Evolutionary conservation across 1,284 basidiomycete species (phyloP).

Genomic region (Testicularia cyperi): DNA sequence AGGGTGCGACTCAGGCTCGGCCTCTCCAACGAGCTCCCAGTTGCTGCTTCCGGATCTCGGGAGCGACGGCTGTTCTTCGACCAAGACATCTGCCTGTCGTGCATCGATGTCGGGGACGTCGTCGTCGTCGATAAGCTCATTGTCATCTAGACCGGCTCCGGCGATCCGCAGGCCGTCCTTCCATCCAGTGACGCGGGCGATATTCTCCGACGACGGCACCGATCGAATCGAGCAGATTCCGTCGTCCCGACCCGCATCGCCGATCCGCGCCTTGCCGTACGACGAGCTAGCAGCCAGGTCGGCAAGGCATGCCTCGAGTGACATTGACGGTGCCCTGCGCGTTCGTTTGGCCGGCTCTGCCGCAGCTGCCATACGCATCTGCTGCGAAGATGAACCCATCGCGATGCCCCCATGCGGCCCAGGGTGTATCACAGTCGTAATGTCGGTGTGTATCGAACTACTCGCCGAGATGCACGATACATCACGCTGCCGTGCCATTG

Average conservation of each 20-base stretch:
- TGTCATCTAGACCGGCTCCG: slow-evolving; percentile 15
- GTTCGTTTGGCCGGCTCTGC: slow-evolving; percentile 13
- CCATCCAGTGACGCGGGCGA: slow-evolving; percentile 30
- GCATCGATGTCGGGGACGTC: background rate
- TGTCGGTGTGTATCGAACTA: slow-evolving; percentile 35
- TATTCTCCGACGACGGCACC: slow-evolving; percentile 25
- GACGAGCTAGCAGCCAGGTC: slow-evolving; percentile 25
- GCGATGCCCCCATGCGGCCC: background rate
- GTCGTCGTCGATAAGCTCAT: too few species aligned
- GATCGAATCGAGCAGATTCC: slow-evolving; percentile 33
- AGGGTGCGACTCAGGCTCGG: slow-evolving; percentile 7
- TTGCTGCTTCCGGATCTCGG: slow-evolving; percentile 33
- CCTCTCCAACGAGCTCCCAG: slow-evolving; percentile 32
- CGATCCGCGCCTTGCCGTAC: slow-evolving; percentile 17
- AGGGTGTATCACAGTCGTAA: slow-evolving; percentile 34
- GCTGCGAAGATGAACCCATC: too few species aligned
- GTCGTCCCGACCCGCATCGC: slow-evolving; percentile 22
- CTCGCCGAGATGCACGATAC: slow-evolving; percentile 26
- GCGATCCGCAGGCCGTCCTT: slow-evolving; percentile 38
- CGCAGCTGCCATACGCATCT: too few species aligned
- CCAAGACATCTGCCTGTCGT: too few species aligned
- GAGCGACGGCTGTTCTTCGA: slow-evolving; percentile 2
- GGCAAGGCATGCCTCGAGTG: slow-evolving; percentile 31
- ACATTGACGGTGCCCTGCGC: slow-evolving; percentile 31
- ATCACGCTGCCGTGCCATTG: slow-evolving; percentile 18